Evolutionary conservation across 805 yeast genomes (phyloP).

Genomic region (Allodekkera sacchari): DNA sequence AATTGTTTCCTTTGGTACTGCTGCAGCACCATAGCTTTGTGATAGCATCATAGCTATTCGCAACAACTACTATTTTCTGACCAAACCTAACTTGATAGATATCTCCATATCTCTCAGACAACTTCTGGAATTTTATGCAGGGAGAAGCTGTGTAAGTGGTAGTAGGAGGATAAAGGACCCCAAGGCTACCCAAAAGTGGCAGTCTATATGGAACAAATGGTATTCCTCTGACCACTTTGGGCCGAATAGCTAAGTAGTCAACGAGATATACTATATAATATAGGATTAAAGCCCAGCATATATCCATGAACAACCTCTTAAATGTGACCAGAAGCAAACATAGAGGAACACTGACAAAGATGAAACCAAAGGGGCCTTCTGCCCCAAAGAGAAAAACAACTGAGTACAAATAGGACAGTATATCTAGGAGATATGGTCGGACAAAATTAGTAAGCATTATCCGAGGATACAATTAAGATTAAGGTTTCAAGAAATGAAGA

Average conservation of each 20-base stretch:
- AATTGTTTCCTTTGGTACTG: constrained; percentile 45
- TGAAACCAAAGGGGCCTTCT: too few species aligned
- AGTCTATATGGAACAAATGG: constrained; percentile 11
- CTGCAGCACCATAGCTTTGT: constrained; percentile 41
- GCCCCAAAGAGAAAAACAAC: too few species aligned
- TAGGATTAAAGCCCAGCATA: too few species aligned
- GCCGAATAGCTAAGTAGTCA: constrained; percentile 3
- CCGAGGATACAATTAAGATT: too few species aligned
- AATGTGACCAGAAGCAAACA: too few species aligned
- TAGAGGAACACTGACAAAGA: too few species aligned
- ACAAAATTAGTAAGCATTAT: too few species aligned
- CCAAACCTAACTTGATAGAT: constrained; percentile 65
- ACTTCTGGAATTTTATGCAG: constrained; percentile 34
- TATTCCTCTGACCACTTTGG: constrained; percentile 13
- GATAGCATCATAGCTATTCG: constrained; percentile 54
- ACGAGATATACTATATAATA: neutral
- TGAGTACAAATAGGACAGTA: too few species aligned
- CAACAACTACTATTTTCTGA: constrained; percentile 46
- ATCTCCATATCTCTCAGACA: constrained; percentile 36
- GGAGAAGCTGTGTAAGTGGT: constrained; percentile 27
- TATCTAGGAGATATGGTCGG: too few species aligned
- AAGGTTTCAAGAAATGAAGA: too few species aligned
- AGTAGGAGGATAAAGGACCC: constrained; percentile 19
- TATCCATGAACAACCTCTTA: too few species aligned
- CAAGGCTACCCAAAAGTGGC: constrained; percentile 21